Percentiles rank a stretch among this genome's conserved stretches.
Conservation (phyloP, 2,329 filamentous ascomycete species). For the Diaporthe sp. region DNA sequence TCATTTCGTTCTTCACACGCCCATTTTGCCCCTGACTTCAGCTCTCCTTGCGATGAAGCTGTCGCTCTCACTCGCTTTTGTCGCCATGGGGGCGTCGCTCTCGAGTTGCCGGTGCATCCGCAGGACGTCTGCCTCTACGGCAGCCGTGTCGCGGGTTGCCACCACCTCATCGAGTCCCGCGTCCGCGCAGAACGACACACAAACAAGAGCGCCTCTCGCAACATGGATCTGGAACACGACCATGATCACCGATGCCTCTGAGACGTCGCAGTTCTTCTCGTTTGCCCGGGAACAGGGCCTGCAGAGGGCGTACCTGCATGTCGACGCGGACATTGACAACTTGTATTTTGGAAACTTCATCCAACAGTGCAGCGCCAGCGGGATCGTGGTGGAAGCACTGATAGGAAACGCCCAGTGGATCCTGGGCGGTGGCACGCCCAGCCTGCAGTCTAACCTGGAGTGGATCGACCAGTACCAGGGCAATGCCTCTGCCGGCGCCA, state of each 20-base stretch:
- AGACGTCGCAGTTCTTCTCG: conserved; percentile 21
- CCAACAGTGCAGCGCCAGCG: conserved; percentile 19
- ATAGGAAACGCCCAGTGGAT: conserved; percentile 29
- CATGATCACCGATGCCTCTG: conserved; percentile 13
- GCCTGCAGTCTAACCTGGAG: conserved; percentile 25
- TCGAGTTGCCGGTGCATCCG: not conserved
- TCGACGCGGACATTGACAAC: conserved; percentile 28
- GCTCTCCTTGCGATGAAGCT: conserved; percentile 1
- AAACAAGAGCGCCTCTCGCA: conserved; percentile 18
- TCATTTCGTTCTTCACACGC: not conserved
- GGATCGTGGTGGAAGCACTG: conserved; percentile 26
- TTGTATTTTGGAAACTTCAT: conserved; percentile 16
- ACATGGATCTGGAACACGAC: conserved; percentile 33
- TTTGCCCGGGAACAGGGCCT: conserved; percentile 28
- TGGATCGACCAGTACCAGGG: conserved; percentile 30
- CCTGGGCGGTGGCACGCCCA: conserved; percentile 3
- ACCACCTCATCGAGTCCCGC: not conserved
- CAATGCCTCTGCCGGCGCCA: conserved; percentile 22
- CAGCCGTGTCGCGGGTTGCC: not conserved
- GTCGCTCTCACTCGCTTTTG: conserved; percentile 1
- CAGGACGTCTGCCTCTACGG: not conserved
- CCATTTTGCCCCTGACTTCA: not conserved
- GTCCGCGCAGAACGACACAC: not conserved
- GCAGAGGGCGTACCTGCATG: conserved; percentile 30
- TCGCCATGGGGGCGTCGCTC: conserved; percentile 7